Conservation (phyloP, 2,329 filamentous ascomycete species). For the Lasiodiplodia sp. region DNA sequence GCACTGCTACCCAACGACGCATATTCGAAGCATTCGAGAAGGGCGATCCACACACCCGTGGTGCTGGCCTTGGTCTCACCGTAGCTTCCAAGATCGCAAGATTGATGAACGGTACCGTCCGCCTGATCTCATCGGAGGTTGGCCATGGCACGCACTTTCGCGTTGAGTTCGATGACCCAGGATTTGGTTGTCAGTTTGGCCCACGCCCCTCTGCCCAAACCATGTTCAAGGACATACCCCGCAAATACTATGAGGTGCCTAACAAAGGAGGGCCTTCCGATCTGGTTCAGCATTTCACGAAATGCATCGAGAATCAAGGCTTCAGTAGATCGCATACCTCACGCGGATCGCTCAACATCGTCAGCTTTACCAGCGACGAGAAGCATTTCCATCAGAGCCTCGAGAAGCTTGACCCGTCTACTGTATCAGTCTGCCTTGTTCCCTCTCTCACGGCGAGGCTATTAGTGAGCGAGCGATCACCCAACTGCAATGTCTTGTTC, state of each 20-base stretch:
- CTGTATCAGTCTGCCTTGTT: conserved; percentile 42
- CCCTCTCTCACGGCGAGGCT: conserved; percentile 36
- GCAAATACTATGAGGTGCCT: conserved; percentile 31
- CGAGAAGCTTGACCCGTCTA: conserved; percentile 29
- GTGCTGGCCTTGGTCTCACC: conserved; percentile 54
- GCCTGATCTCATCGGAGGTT: conserved; percentile 46
- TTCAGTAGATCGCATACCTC: conserved; percentile 27
- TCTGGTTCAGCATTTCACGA: conserved; percentile 32
- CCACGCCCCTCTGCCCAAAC: background rate
- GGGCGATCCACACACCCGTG: conserved; percentile 45
- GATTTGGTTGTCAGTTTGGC: conserved; percentile 33
- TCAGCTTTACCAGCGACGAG: conserved; percentile 38
- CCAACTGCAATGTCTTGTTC: conserved; percentile 37
- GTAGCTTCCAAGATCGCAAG: conserved; percentile 52
- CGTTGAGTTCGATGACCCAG: conserved; percentile 40
- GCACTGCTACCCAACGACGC: conserved; percentile 42
- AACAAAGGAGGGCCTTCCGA: background rate
- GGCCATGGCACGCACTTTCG: conserved; percentile 52
- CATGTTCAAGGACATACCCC: conserved; percentile 28
- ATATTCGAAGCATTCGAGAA: conserved; percentile 57
- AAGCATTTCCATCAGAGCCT: conserved; percentile 34
- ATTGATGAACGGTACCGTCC: conserved; percentile 49
- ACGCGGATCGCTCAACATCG: conserved; percentile 35
- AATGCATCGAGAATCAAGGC: conserved; percentile 32
- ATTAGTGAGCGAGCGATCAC: conserved; percentile 32